A percentile compares a stretch with the other conserved stretches of the same genome.
These are phyloP conservation scores for Penicillium egyptiacum DNA, from an alignment of 495 filamentous ascomycete genomes.

Conservation along the genomic window DNA sequence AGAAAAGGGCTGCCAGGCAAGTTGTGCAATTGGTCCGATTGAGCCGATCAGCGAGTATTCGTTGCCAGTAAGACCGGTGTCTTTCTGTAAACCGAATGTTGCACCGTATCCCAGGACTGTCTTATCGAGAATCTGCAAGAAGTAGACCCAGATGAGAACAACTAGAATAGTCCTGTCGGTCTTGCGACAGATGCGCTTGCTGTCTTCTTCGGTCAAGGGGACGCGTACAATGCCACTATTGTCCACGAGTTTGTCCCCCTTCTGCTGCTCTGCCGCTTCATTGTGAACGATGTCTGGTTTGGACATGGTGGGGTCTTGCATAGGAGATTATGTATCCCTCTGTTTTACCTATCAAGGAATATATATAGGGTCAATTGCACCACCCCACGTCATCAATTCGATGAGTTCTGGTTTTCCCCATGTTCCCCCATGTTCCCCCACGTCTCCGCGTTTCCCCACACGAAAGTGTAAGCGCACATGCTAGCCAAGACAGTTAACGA, in stretches of 20 bases:
- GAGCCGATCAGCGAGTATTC: conserved; percentile 63
- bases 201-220: conserved; percentile 52
- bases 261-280: conserved; percentile 12
- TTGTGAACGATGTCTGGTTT: conserved; percentile 23
- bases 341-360: not conserved
- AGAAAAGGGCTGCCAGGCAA: conserved; percentile 67
- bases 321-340: not conserved
- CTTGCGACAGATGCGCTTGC: conserved; percentile 57
- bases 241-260: conserved; percentile 7
- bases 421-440: conserved; percentile 11
- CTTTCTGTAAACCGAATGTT: conserved; percentile 59
- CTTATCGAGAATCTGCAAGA: conserved; percentile 66
- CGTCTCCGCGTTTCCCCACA: conserved; percentile 12
- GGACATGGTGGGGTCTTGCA: conserved; percentile 14
- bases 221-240: conserved; percentile 25
- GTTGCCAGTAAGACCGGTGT: conserved; percentile 54
- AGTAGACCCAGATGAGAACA: conserved; percentile 65
- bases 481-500: not conserved
- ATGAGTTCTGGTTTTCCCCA: not conserved
- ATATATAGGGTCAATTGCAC: not conserved
- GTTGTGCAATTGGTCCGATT: conserved; percentile 62
- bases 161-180: conserved; percentile 59
- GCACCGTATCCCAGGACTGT: conserved; percentile 62
- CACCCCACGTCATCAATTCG: conserved; percentile 1
- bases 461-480: not conserved